Evolutionary conservation across 331 rosid species (phyloP).

Genomic region (Malus hybrid): DNA sequence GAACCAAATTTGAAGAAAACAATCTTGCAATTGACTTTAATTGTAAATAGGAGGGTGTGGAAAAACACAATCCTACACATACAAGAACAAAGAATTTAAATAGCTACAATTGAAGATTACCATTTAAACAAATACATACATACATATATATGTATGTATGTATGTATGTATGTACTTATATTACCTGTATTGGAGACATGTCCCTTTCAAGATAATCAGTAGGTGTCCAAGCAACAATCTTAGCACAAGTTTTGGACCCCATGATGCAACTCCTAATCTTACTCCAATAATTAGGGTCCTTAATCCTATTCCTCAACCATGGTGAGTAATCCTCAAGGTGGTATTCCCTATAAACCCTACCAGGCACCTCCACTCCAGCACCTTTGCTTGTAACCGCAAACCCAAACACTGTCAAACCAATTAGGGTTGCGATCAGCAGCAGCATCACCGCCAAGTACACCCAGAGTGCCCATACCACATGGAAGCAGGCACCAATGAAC

Average conservation of each 20-base stretch:
- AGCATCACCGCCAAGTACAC: constrained; percentile 75
- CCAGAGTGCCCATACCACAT: constrained; percentile 91
- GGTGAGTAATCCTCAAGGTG: constrained; percentile 56
- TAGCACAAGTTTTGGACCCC: constrained; percentile 73
- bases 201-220: constrained; percentile 65
- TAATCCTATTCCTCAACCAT: constrained; percentile 67
- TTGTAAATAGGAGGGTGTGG: not conserved
- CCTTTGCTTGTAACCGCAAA: constrained; percentile 63
- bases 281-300: constrained; percentile 59
- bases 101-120: not conserved
- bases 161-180: not conserved
- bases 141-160: no score
- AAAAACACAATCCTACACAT: not conserved
- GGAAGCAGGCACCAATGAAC: constrained; percentile 88
- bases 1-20: not conserved
- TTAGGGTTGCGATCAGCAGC: constrained; percentile 49
- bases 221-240: constrained; percentile 59
- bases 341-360: constrained; percentile 61
- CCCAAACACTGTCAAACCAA: constrained; percentile 69
- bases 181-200: constrained; percentile 81
- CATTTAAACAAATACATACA: not conserved
- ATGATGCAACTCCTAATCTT: constrained; percentile 59
- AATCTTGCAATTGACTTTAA: not conserved
- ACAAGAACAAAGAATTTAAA: not conserved
- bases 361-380: constrained; percentile 61